Conservation (phyloP, 371 early-diverging fungal genomes). For the Zychaea mexicana region DNA sequence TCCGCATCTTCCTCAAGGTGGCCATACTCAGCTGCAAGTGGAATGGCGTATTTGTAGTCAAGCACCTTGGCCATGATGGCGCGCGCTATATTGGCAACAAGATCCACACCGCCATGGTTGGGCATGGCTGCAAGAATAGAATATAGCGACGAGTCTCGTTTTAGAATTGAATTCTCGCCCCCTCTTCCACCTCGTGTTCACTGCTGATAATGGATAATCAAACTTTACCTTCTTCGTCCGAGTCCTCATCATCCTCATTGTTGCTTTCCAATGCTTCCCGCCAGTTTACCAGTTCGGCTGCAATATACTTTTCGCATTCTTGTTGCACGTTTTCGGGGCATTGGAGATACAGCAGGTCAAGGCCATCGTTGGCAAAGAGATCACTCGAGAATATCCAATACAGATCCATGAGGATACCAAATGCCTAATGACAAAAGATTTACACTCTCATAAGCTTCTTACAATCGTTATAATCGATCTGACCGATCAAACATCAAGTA, state of each 20-base stretch:
- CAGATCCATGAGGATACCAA: conserved; percentile 51
- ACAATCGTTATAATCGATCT: not conserved
- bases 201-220: no score
- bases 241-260: conserved; percentile 10
- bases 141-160: no score
- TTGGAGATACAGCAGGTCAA: conserved; percentile 32
- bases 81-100: conserved; percentile 33
- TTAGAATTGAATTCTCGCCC: no score
- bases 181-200: no score
- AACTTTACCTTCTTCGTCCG: no score
- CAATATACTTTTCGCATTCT: conserved; percentile 15
- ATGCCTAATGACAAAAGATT: conserved; percentile 25
- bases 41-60: conserved; percentile 34
- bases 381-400: conserved; percentile 63
- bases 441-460: not conserved
- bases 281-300: conserved; percentile 15
- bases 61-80: conserved; percentile 46
- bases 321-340: conserved; percentile 45
- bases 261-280: conserved; percentile 4
- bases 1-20: conserved; percentile 44
- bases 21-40: conserved; percentile 46
- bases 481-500: no score
- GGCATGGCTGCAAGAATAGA: no score
- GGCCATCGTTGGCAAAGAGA: conserved; percentile 34
- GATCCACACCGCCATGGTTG: not conserved